Base-by-base conservation (phyloP, 1,284 basidiomycete genomes). In the Naganishia liquefaciens region DNA sequence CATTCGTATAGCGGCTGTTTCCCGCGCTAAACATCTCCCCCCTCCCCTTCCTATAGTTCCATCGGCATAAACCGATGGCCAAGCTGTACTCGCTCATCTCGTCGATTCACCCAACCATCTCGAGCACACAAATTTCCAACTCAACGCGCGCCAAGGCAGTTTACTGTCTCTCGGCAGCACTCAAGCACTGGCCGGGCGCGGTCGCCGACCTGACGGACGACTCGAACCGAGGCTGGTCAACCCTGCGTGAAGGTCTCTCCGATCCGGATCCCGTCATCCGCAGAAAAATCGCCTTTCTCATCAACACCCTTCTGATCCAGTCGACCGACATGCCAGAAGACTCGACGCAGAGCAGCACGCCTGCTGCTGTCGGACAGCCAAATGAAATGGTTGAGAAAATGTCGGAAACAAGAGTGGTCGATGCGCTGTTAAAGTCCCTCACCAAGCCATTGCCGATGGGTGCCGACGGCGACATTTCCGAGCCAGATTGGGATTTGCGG, bases 241-340 rank as follows among this genome's bases (percentile, higher is more conserved):
- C 68, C 1, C 68, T 79, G 11, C 49, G 55, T 21, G 54, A 64
- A 13, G 75, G 74, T 3, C 70, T 72, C 39, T 51, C 71, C 85
- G 93, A 97, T 76, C 86, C 88, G 2, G 87, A 89, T 65, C 86
- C 89, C 49, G 80, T 81, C 21, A 84, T 97, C 52, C 85, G 92
- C 19, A 83, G 92, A 62, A 98, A 97, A 79, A 83, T 87, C 1
- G 85, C 87, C 0, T 98, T 97, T 80, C 83, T 98, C 21, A 81
- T 97, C 61, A 87, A 86, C 70, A 83, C 87, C 0, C 84, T 97
- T 53, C 83, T 95, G 60, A 81, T 86, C 3, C 90, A 91, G 80
- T 81, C 7, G 73, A 54, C 43, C 19, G 53, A 63, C 15, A 47
- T 54, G 25, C 25, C 49, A 27, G 88, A 60, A 70, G 86, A 42